Conservation (phyloP, 495 filamentous ascomycete species). For the Rusavskia elegans region DNA sequence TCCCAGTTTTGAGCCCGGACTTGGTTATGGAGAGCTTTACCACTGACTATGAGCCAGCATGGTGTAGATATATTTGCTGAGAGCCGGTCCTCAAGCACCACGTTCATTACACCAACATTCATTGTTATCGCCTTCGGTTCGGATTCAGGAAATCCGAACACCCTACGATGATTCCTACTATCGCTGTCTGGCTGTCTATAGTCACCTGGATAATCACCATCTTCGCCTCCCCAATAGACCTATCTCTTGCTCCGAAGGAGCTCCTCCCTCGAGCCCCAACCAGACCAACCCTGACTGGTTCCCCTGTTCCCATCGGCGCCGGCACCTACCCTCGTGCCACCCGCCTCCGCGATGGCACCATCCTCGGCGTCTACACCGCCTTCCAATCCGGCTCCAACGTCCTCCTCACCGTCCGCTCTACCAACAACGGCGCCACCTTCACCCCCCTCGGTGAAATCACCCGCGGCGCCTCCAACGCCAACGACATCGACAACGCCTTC, state of each 20-base stretch:
- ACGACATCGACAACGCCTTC: constrained; percentile 36
- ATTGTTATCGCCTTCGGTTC: neutral
- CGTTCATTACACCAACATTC: constrained; percentile 5
- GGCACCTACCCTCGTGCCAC: constrained; percentile 37
- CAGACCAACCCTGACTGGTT: constrained; percentile 4
- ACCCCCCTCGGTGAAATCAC: constrained; percentile 16
- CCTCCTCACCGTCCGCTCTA: constrained; percentile 24
- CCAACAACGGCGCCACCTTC: constrained; percentile 27
- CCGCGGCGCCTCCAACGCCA: constrained; percentile 12
- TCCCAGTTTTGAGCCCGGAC: neutral
- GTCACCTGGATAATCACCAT: neutral
- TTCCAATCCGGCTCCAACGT: constrained; percentile 17
- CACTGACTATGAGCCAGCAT: neutral
- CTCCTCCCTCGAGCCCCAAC: neutral
- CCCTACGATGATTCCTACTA: neutral
- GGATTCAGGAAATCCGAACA: neutral
- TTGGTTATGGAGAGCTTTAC: neutral
- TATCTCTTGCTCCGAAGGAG: neutral
- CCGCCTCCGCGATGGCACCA: constrained; percentile 21
- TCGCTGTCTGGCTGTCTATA: neutral
- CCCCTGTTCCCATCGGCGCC: constrained; percentile 9
- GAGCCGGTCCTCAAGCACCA: neutral
- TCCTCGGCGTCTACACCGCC: constrained; percentile 29
- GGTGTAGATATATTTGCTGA: neutral
- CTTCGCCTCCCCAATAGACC: constrained; percentile 2